Evolutionary conservation across 306 rosid genomes (phyloP).

Genomic region (Elaeagnus macrophylla): DNA sequence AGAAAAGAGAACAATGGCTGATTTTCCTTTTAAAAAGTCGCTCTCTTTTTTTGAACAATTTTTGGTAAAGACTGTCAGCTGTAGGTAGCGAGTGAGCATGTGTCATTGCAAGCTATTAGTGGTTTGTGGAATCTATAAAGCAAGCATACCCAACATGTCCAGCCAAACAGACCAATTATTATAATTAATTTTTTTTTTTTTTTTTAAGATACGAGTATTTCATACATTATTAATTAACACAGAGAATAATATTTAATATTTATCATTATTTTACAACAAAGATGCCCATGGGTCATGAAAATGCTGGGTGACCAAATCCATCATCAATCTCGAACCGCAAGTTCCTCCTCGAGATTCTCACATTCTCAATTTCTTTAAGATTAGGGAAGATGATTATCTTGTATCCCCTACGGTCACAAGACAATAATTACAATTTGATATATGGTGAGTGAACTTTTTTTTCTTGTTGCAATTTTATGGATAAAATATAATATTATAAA

Average conservation of each 20-base stretch:
- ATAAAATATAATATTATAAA: too few relatives aligned
- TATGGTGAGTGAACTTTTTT: too few relatives aligned
- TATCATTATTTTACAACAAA: conserved; percentile 14
- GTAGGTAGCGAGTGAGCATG: conserved; percentile 31
- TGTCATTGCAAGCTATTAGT: conserved; percentile 31
- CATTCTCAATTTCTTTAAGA: conserved; percentile 43
- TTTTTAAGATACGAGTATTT: not conserved
- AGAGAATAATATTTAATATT: not conserved
- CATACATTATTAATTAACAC: not conserved
- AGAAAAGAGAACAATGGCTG: conserved; percentile 37
- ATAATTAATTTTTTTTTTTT: not conserved
- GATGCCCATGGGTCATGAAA: conserved; percentile 31
- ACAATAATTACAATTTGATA: conserved; percentile 9
- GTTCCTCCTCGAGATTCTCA: conserved; percentile 72
- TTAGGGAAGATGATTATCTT: conserved; percentile 29
- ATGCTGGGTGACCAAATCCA: conserved; percentile 72
- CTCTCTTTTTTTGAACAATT: conserved; percentile 45
- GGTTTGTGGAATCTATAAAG: conserved; percentile 44
- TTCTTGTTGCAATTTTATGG: too few relatives aligned
- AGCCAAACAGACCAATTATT: conserved; percentile 37
- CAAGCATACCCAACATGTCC: conserved; percentile 43
- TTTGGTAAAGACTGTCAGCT: conserved; percentile 57
- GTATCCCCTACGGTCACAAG: conserved; percentile 44
- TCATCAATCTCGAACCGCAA: conserved; percentile 39
- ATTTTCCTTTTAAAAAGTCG: conserved; percentile 67